Conservation (phyloP, 2,329 filamentous ascomycete species). For the Fusarium multiceps region DNA sequence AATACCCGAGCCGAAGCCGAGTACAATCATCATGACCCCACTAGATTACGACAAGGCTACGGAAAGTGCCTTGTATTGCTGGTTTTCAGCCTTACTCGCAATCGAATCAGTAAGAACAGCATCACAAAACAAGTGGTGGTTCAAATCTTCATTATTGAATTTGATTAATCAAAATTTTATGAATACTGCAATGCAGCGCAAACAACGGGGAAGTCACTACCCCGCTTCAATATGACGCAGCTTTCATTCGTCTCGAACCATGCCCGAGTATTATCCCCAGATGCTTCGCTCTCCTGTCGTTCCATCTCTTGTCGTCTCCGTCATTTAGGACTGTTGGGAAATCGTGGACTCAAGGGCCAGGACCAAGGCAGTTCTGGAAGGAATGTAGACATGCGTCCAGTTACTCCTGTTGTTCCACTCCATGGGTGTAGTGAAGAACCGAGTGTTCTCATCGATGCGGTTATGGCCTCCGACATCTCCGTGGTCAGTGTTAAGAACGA, state of each 20-base stretch:
- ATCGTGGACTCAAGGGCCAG: conserved; percentile 59
- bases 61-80: neutral
- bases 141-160: neutral
- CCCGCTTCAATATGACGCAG: neutral
- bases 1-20: neutral
- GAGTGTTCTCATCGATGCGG: conserved; percentile 80
- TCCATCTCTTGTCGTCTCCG: neutral
- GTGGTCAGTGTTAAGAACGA: conserved; percentile 85
- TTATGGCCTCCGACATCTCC: conserved; percentile 82
- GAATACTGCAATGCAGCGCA: conserved; percentile 6
- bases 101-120: neutral
- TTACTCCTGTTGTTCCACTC: conserved; percentile 91
- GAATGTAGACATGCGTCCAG: conserved; percentile 92
- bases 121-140: neutral
- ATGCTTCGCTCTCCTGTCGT: neutral
- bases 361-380: conserved; percentile 82
- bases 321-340: conserved; percentile 34
- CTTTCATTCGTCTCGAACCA: neutral
- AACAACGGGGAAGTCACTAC: conserved; percentile 6
- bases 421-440: conserved; percentile 92
- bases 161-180: conserved; percentile 23
- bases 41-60: neutral
- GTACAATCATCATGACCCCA: neutral
- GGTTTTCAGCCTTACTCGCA: neutral
- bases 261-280: neutral